Conservation (phyloP, 805 yeast species). For the Candida parachauliodes region DNA sequence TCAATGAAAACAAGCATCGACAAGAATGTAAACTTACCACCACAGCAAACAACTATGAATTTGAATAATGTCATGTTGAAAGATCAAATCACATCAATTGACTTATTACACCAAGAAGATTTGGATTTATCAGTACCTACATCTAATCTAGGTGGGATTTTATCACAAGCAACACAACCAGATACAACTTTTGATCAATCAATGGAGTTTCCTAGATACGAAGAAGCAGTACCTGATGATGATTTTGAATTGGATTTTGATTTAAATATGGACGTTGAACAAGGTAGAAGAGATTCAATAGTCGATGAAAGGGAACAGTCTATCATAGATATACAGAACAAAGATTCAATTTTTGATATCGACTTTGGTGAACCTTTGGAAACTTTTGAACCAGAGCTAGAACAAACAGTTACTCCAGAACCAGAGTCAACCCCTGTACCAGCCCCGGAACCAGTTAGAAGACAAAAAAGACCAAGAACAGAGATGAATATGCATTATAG, state of each 20-base stretch:
- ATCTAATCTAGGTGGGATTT: constrained; percentile 11
- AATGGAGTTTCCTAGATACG: constrained; percentile 61
- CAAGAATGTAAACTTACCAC: constrained; percentile 52
- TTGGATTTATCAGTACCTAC: constrained; percentile 17
- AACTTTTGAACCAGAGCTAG: constrained; percentile 16
- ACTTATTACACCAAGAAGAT: constrained; percentile 66
- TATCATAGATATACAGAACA: constrained; percentile 10
- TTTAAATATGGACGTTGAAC: constrained; percentile 47
- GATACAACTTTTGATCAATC: constrained; percentile 48
- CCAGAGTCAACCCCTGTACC: constrained; percentile 16
- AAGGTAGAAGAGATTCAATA: constrained; percentile 38
- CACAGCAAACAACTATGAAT: constrained; percentile 58
- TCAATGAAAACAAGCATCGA: constrained; percentile 26
- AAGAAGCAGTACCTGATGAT: constrained; percentile 11
- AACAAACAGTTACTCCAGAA: constrained; percentile 6
- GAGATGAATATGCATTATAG: constrained; percentile 45
- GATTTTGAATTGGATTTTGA: constrained; percentile 56
- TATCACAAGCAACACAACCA: constrained; percentile 26
- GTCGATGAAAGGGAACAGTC: constrained; percentile 22
- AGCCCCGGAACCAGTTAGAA: constrained; percentile 22
- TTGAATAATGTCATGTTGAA: constrained; percentile 58
- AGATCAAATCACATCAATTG: constrained; percentile 78
- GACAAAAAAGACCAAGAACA: constrained; percentile 26
- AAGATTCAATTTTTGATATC: constrained; percentile 21
- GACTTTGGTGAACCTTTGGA: constrained; percentile 44